Conservation (phyloP, 2,329 filamentous ascomycete genomes). For the Hirsutella rhossiliensis region DNA sequence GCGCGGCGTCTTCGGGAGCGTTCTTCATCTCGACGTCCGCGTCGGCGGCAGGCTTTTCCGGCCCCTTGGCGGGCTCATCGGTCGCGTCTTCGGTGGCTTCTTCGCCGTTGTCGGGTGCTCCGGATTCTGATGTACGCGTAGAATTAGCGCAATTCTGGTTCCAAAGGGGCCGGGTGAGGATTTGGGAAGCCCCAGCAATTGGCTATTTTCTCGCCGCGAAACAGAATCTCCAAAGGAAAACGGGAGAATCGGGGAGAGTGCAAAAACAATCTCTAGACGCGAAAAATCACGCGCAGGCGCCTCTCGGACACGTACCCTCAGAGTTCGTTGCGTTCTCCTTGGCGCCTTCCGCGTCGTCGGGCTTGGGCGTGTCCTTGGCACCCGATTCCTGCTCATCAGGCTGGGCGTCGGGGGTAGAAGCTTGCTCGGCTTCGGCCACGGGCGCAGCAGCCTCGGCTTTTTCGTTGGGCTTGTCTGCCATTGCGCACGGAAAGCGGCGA, state of each 20-base stretch:
- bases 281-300: background rate
- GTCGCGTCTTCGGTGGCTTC: slow-evolving; percentile 17
- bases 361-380: slow-evolving; percentile 11
- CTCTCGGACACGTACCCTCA: slow-evolving; percentile 17
- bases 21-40: slow-evolving; percentile 39
- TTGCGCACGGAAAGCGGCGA: slow-evolving; percentile 13
- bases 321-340: slow-evolving; percentile 16
- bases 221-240: background rate
- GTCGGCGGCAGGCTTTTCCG: slow-evolving; percentile 9
- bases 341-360: slow-evolving; percentile 9
- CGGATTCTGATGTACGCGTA: slow-evolving; percentile 12
- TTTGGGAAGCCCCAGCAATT: background rate
- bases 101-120: slow-evolving; percentile 15
- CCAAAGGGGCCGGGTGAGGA: background rate
- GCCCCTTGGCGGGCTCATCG: slow-evolving; percentile 14
- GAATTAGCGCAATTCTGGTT: slow-evolving; percentile 15
- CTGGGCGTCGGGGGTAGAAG: slow-evolving; percentile 12
- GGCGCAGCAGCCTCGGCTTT: slow-evolving; percentile 22
- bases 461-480: slow-evolving; percentile 26
- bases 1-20: slow-evolving; percentile 14
- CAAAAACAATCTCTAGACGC: background rate
- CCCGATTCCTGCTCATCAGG: slow-evolving; percentile 10
- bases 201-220: background rate
- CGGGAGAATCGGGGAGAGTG: background rate
- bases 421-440: slow-evolving; percentile 17